Percentiles rank a stretch among this genome's conserved stretches.
Evolutionary conservation across 2,329 filamentous ascomycete genomes (phyloP).

Genomic region (Cytospora leucostoma): DNA sequence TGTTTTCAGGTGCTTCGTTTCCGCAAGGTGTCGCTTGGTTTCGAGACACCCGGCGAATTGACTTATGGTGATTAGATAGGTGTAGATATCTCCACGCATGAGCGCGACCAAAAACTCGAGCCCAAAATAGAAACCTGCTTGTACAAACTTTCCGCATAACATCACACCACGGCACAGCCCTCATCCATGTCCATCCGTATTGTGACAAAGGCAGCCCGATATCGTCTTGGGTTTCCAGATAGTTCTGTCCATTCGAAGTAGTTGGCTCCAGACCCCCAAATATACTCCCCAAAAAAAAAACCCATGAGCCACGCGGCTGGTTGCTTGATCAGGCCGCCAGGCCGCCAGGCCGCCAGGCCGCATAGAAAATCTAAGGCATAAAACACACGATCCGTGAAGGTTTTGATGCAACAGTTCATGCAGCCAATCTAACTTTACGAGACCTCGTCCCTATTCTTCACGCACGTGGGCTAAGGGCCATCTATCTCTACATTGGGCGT

Average conservation of each 20-base stretch:
- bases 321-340: neutral
- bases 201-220: neutral
- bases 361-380: neutral
- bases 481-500: neutral
- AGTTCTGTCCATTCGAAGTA: neutral
- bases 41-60: no score
- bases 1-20: no score
- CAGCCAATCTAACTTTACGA: neutral
- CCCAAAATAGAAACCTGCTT: conserved; percentile 18
- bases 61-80: no score
- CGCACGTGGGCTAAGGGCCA: neutral
- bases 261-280: neutral
- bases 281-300: neutral
- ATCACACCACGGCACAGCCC: conserved; percentile 15
- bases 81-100: neutral
- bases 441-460: neutral
- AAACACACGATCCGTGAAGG: neutral
- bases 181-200: neutral
- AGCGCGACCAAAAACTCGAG: neutral
- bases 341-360: neutral
- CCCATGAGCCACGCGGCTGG: neutral
- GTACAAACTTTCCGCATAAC: neutral
- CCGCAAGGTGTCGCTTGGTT: no score
- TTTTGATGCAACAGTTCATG: neutral
- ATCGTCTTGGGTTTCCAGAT: no score